These are phyloP conservation scores for Physaria fendleri DNA, from an alignment of 345 rosid genomes.

Conservation along the genomic window DNA sequence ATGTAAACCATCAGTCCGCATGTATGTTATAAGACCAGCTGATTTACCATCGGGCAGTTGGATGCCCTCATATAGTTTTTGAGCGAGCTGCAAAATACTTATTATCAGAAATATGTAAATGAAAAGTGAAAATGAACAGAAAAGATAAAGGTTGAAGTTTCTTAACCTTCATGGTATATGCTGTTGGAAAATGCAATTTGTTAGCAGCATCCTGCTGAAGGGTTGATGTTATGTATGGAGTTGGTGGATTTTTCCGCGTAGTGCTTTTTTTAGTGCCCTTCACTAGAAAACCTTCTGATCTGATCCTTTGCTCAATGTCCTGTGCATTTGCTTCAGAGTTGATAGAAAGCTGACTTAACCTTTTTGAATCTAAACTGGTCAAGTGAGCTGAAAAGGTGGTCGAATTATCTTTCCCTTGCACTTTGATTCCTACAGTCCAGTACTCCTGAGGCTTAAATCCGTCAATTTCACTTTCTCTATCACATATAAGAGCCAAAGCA, in stretches of 20 bases:
- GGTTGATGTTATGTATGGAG: slow-evolving; percentile 94
- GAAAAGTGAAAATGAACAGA: not conserved
- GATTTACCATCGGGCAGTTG: slow-evolving; percentile 62
- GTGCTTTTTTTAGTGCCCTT: slow-evolving; percentile 47
- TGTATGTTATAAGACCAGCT: slow-evolving; percentile 86
- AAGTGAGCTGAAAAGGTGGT: slow-evolving; percentile 50
- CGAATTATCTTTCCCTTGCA: slow-evolving; percentile 34
- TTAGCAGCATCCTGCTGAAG: slow-evolving; percentile 99
- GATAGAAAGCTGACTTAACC: slow-evolving; percentile 70
- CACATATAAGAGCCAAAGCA: slow-evolving; percentile 85
- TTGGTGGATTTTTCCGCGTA: slow-evolving; percentile 67
- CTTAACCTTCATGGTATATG: slow-evolving; percentile 81
- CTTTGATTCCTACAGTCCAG: slow-evolving; percentile 63
- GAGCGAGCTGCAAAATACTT: slow-evolving; percentile 70
- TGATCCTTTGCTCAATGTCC: slow-evolving; percentile 51
- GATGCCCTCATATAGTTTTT: slow-evolving; percentile 93
- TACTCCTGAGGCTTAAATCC: slow-evolving; percentile 78
- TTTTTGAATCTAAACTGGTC: slow-evolving; percentile 59
- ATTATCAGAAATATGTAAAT: slow-evolving; percentile 13
- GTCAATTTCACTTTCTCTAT: slow-evolving; percentile 88
- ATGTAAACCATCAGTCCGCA: slow-evolving; percentile 94
- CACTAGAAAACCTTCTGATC: slow-evolving; percentile 47
- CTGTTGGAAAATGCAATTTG: slow-evolving; percentile 64
- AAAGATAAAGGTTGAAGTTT: slow-evolving; percentile 9
- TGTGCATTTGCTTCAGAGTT: slow-evolving; percentile 49